Evolutionary conservation across 371 early-diverging fungal genomes (phyloP), one percentile per base, ranked within the genome.

Genomic region (Mortierella sp.): DNA sequence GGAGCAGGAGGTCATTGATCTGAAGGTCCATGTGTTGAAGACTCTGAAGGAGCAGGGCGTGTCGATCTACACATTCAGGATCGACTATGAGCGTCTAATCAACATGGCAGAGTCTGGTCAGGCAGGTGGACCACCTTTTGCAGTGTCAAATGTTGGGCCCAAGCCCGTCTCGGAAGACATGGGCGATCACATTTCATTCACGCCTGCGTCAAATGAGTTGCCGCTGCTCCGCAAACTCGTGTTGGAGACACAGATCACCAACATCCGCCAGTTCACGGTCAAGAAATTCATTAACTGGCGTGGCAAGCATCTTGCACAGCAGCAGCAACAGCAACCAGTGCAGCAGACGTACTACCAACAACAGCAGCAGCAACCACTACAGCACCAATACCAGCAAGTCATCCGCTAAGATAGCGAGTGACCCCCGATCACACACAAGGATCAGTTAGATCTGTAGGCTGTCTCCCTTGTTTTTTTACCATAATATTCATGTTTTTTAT

Each of bases 251-350:
- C 79, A 82, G 57, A 72, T 83, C 57, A 80, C 73, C 14, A 82
- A 82, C 26, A 71, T 88, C 11, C 80, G 90, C 14, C 80, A 79
- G 51, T 63, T 78, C 21, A 84, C 86, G 0, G 85, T 86, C 19
- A 79, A 82, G 50, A 84, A 83, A 75, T 89, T 87, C 70, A 79
- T 84, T 23, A 72, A 76, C 52, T 87, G 88, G 88, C 76, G 87
- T 24, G 58, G 78, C 27, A 70, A 70, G 51, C 59, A 57, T 32
- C 47, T 62, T 31, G 47, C 53, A 11, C 79, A 70, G 52, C 69
- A 67, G 28, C 69, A 65, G 50, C 70, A 72, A n/a, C 71, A 65
- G 47, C 66, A 66, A 4, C 44, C n/a, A 21, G 41, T 28, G 30
- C 52, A 42, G 51, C 64, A 64, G 37, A n/a, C 52, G 9, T 65